Evolutionary conservation across 139 green algal genomes (phyloP).

Genomic region (Picochlorum sp.): DNA sequence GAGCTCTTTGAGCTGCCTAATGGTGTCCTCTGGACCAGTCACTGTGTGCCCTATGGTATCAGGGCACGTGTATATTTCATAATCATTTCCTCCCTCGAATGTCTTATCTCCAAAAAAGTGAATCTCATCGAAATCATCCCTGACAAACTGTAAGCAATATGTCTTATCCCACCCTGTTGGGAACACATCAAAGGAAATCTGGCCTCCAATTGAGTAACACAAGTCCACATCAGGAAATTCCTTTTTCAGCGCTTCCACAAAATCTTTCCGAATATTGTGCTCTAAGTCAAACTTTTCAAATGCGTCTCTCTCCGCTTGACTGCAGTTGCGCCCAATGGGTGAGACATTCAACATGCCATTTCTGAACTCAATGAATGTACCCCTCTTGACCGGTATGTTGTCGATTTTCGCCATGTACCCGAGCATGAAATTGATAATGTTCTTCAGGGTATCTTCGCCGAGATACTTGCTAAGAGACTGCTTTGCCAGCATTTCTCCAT

Average conservation of each 20-base stretch:
- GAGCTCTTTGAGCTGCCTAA: constrained; percentile 65
- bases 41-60: constrained; percentile 90
- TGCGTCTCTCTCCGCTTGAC: constrained; percentile 88
- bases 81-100: constrained; percentile 95
- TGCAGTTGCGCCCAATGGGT: constrained; percentile 96
- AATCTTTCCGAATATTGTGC: constrained; percentile 58
- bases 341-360: constrained; percentile 98
- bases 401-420: constrained; percentile 75
- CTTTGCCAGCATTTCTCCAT: constrained; percentile 48
- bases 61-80: constrained; percentile 87
- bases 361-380: constrained; percentile 98
- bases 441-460: constrained; percentile 78
- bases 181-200: constrained; percentile 99
- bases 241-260: constrained; percentile 77
- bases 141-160: constrained; percentile 93
- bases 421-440: constrained; percentile 89
- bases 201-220: constrained; percentile 92
- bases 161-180: constrained; percentile 98
- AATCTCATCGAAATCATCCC: constrained; percentile 86
- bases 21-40: constrained; percentile 77
- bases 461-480: constrained; percentile 51
- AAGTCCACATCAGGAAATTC: constrained; percentile 85
- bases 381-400: constrained; percentile 95
- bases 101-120: constrained; percentile 99
- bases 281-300: constrained; percentile 88